Evolutionary conservation across 441 rosid genomes (phyloP).

Genomic region (Populus trichocarpa): DNA sequence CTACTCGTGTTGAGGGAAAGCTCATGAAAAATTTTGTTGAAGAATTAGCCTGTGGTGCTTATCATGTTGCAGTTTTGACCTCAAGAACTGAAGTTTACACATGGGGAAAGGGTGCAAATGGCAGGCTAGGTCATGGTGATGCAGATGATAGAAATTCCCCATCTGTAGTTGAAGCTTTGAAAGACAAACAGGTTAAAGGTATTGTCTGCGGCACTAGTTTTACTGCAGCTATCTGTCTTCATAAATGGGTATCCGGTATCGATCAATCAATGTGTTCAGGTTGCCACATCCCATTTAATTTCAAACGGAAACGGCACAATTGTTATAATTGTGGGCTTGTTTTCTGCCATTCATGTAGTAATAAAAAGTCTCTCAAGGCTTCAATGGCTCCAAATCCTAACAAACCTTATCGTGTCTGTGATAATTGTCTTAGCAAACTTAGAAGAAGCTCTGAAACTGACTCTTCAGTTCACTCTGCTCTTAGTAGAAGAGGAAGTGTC

Average conservation of each 20-base stretch:
- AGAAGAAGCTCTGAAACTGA: conserved; percentile 64
- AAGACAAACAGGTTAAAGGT: conserved; percentile 95
- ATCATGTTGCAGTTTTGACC: conserved; percentile 92
- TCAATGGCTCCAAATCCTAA: conserved; percentile 93
- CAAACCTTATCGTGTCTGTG: conserved; percentile 95
- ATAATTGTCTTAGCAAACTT: conserved; percentile 72
- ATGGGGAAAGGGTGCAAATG: conserved; percentile 98
- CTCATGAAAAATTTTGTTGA: conserved; percentile 79
- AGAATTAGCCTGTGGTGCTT: conserved; percentile 93
- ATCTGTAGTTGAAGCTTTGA: conserved; percentile 74
- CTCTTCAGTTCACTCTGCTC: conserved; percentile 58
- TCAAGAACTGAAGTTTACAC: conserved; percentile 92
- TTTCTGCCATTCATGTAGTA: no score
- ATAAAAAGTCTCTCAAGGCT: no score
- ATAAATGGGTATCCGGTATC: conserved; percentile 86
- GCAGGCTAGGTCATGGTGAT: conserved; percentile 94
- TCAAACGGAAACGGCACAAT: conserved; percentile 84
- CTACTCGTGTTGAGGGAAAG: conserved; percentile 81
- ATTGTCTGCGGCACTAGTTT: conserved; percentile 86
- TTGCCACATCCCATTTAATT: conserved; percentile 84
- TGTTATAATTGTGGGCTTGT: no score
- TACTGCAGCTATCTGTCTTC: conserved; percentile 93
- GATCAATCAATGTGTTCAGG: conserved; percentile 99
- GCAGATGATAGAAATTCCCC: conserved; percentile 82
- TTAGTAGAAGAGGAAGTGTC: conserved; percentile 80